Percentiles rank a stretch among this genome's conserved stretches.
Conservation (phyloP, 2,329 filamentous ascomycete species). For the Trichoderma guizhouense region DNA sequence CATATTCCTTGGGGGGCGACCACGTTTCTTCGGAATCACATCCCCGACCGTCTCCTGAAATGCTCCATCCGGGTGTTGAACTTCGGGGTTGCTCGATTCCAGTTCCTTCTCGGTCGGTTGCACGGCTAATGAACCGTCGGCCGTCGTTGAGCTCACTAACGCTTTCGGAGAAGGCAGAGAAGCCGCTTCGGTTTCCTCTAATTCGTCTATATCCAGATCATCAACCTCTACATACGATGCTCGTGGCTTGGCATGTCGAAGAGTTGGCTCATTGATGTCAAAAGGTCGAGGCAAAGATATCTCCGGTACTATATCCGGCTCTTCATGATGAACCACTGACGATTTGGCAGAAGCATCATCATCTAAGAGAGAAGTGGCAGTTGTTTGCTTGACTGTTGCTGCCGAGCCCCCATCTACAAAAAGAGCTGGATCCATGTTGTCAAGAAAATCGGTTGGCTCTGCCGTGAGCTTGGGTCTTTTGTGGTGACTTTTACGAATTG, state of each 20-base stretch:
- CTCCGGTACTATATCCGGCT: constrained; percentile 25
- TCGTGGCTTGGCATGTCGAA: constrained; percentile 52
- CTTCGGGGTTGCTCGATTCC: neutral
- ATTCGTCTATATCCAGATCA: constrained; percentile 38
- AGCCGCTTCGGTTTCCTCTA: constrained; percentile 41
- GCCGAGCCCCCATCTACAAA: constrained; percentile 31
- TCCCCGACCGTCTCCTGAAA: neutral
- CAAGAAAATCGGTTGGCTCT: constrained; percentile 32
- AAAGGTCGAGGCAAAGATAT: constrained; percentile 25
- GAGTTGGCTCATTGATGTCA: constrained; percentile 46
- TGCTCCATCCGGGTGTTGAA: neutral
- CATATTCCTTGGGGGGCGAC: constrained; percentile 33
- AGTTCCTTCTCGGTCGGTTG: neutral
- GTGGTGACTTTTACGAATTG: constrained; percentile 40
- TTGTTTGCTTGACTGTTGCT: constrained; percentile 17
- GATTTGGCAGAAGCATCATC: constrained; percentile 21
- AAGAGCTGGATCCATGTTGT: constrained; percentile 53
- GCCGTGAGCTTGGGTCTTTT: constrained; percentile 38
- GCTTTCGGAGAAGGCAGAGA: neutral
- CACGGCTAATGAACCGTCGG: constrained; percentile 24
- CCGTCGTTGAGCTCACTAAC: constrained; percentile 9
- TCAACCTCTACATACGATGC: constrained; percentile 50
- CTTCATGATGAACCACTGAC: neutral
- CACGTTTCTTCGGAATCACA: constrained; percentile 23
- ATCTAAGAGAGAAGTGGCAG: constrained; percentile 19